Evolutionary conservation across 2,329 filamentous ascomycete species (phyloP), one percentile per base, ranked within the genome.

Genomic region (Talaromyces sp.): DNA sequence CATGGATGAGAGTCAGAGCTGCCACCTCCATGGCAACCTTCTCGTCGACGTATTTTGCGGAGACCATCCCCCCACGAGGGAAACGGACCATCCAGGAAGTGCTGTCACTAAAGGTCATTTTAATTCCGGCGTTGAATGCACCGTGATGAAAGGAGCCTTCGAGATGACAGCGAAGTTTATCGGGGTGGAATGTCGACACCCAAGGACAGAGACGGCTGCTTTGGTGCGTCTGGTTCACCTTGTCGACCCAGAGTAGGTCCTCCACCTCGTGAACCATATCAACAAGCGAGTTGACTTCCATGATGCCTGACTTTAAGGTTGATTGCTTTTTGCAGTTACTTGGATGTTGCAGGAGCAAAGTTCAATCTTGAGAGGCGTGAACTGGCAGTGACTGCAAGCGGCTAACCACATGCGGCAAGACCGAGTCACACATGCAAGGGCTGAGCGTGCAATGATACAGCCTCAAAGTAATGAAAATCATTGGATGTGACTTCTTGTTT

Each of bases 151-250:
- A 71, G 48, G 64, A 65, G 48, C 71, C 63, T 7, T 72, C 69
- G 27, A 72, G 66, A 59, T 66, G 59, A 64, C 72, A 74, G 48
- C 65, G 66, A 67, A 72, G 68, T 51, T 68, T 68, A 24, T 70
- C 21, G 31, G 69, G 66, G 67, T 75, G 68, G 57, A 74, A 73
- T 56, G 67, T 70, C 31, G 71, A 75, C 35, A 73, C 68, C 72
- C 71, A 75, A 43, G 59, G 17, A 12, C 57, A 55, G 2, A 59
- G 52, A 38, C 7, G 57, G 38, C 52, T 51, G 2, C 14, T 12
- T 54, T 12, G 14, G 29, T 59, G 38, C 8, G 26, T 38, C 21
- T 59, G 51, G 14, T 59, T 59, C 19, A 59, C 51, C 3, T 54
- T 59, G 14, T 58, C 57, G 14, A 59, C 29, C 57, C 57, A 59